Evolutionary conservation across 805 yeast species (phyloP).

Genomic region (Kodamaea kakaduensis): DNA sequence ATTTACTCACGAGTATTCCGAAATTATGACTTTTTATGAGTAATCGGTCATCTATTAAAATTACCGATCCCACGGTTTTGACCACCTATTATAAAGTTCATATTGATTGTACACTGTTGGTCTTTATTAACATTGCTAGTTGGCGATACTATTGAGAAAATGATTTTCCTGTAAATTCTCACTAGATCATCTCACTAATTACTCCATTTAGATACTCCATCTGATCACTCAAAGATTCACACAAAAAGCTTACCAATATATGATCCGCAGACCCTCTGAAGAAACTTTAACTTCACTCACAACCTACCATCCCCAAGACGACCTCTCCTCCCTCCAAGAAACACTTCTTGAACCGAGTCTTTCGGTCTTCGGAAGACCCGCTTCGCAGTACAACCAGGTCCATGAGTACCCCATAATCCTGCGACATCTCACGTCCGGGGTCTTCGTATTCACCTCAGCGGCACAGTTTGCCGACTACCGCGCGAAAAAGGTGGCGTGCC

Average conservation of each 20-base stretch:
- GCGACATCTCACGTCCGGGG: conserved; percentile 19
- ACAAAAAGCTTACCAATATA: neutral
- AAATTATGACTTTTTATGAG: too few relatives aligned
- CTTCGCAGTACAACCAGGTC: conserved; percentile 10
- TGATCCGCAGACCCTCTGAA: conserved; percentile 9
- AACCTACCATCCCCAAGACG: conserved; percentile 2
- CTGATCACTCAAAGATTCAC: too few relatives aligned
- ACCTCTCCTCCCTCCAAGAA: conserved; percentile 14
- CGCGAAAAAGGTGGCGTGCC: conserved; percentile 11
- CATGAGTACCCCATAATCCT: conserved; percentile 18
- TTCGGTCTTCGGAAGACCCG: conserved; percentile 13
- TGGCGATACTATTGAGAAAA: neutral
- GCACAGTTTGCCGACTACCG: conserved; percentile 11
- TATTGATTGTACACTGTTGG: too few relatives aligned
- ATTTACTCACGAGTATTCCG: too few relatives aligned
- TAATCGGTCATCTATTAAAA: too few relatives aligned
- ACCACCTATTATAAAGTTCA: too few relatives aligned
- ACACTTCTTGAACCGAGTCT: conserved; percentile 15
- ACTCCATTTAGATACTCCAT: too few relatives aligned
- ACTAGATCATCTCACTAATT: neutral
- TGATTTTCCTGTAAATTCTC: neutral
- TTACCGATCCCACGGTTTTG: too few relatives aligned
- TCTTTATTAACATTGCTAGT: too few relatives aligned
- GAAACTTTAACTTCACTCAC: conserved; percentile 7
- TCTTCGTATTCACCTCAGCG: conserved; percentile 14